Evolutionary conservation across 768 basidiomycete species (phyloP).

Genomic region (Mycena metata): DNA sequence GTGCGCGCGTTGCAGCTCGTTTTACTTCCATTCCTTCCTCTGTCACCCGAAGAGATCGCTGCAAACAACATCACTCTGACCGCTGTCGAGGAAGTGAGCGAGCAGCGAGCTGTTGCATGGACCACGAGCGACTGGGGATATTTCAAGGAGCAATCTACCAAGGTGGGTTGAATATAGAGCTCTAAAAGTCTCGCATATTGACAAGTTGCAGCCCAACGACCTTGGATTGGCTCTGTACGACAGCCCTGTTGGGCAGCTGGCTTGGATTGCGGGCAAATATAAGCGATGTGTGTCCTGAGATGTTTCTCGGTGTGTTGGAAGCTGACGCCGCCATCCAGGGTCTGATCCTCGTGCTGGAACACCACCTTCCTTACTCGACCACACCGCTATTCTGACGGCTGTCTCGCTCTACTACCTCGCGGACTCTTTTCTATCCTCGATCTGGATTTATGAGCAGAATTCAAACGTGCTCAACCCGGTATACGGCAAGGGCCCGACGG

Average conservation of each 20-base stretch:
- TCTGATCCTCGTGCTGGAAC: constrained; percentile 30
- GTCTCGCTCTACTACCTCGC: constrained; percentile 45
- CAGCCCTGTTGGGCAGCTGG: constrained; percentile 12
- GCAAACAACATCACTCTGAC: constrained; percentile 20
- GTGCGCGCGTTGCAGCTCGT: constrained; percentile 25
- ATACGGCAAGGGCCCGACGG: constrained; percentile 5
- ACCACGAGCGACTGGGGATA: background rate
- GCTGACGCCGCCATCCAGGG: constrained; percentile 28
- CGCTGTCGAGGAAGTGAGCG: constrained; percentile 9
- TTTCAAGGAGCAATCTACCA: background rate
- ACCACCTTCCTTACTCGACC: constrained; percentile 16
- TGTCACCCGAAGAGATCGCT: constrained; percentile 9
- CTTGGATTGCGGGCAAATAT: constrained; percentile 16
- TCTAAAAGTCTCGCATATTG: too few relatives aligned
- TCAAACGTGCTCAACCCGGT: background rate
- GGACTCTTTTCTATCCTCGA: constrained; percentile 37
- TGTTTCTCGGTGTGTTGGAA: background rate
- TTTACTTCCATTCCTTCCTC: constrained; percentile 27
- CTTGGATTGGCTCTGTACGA: constrained; percentile 16
- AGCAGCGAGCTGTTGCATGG: constrained; percentile 8
- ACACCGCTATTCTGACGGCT: constrained; percentile 37
- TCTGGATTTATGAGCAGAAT: constrained; percentile 35
- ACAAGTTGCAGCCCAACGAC: constrained; percentile 31
- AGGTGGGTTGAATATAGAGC: background rate
- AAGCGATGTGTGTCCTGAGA: constrained; percentile 36